Evolutionary conservation across 2,329 filamentous ascomycete species (phyloP), one percentile per base, ranked within the genome.

Genomic region (Verticillium alfalfae): DNA sequence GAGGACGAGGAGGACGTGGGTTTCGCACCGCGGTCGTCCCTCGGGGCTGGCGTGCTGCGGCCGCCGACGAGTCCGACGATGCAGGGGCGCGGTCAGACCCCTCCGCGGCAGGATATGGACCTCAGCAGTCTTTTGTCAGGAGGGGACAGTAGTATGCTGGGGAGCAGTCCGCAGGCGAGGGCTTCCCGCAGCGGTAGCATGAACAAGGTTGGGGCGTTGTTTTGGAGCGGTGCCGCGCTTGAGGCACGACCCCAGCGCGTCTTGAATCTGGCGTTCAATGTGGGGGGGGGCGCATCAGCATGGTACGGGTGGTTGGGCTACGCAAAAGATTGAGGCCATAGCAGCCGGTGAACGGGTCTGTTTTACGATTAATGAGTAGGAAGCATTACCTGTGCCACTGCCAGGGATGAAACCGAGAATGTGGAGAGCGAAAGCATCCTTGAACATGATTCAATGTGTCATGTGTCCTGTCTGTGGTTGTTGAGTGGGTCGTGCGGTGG

Each of bases 61-160:
- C 70, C 73, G 39, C 76, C 77, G 49, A 67, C 65, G 61, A 78
- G 75, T 5, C 78, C 78, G 2, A 79, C 76, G 18, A 63, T 76
- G 59, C 70, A 69, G 3, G 68, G 69, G 18, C 70, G 71, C 2
- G 67, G 12, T 67, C 45, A 52, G 45, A 22, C 9, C n/a, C 45
- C 26, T 9, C n/a, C 3, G 18, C 45, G 45, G 45, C 45, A n/a
- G 9, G 72, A 54, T 34, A 76, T 88, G 60, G 85, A 87, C 65
- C 74, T 86, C 56, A 85, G 81, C 66, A 79, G 82, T 45, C 71
- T 86, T 10, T 72, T 87, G 59, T 85, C 83, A 8, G 75, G 79
- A 41, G 82, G 86, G 41, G 86, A 83, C 61, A 86, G 84, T 70
- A 87, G 83, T 65, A 76, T 83, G 60, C 75, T 83, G 64, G 79